Percentiles rank a stretch among this genome's conserved stretches.
phyloP scores from a whole-genome alignment of 495 filamentous ascomycete species.

The Aspergillus cristatus region DNA sequence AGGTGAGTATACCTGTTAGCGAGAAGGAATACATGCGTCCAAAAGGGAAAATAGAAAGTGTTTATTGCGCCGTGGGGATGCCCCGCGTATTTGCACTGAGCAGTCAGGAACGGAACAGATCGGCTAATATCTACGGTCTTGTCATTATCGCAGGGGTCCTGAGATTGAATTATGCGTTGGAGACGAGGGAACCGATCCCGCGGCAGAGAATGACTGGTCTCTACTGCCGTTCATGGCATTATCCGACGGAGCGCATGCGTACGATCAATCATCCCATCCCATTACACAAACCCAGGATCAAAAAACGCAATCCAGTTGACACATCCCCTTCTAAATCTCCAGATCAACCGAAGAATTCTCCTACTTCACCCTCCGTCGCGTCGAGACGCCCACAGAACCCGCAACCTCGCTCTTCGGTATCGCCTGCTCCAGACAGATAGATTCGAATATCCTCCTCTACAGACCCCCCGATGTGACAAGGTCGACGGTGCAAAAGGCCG shows the following conservation, averaged over 20 bases:
- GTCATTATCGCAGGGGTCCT: slow-evolving; percentile 59
- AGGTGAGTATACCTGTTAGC: slow-evolving; percentile 37
- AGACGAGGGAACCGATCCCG: slow-evolving; percentile 69
- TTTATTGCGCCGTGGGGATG: no score
- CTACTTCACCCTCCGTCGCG: slow-evolving; percentile 86
- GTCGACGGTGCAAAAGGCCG: slow-evolving; percentile 94
- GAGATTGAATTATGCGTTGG: slow-evolving; percentile 92
- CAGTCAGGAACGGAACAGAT: not conserved
- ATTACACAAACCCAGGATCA: no score
- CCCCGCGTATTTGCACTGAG: not conserved
- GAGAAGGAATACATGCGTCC: not conserved
- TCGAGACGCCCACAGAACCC: slow-evolving; percentile 45
- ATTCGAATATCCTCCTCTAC: slow-evolving; percentile 64
- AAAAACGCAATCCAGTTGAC: not conserved
- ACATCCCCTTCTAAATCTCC: slow-evolving; percentile 1
- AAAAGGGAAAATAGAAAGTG: no score
- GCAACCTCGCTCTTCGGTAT: slow-evolving; percentile 91
- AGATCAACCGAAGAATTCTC: slow-evolving; percentile 92
- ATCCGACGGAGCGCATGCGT: slow-evolving; percentile 92
- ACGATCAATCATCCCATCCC: slow-evolving; percentile 21
- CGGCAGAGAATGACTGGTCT: slow-evolving; percentile 81
- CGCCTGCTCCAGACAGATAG: slow-evolving; percentile 85
- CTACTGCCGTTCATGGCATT: slow-evolving; percentile 96
- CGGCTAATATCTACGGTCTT: no score
- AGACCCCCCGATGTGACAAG: slow-evolving; percentile 83